A percentile compares a stretch with the other conserved stretches of the same genome.
Conservation (phyloP, 2,329 filamentous ascomycete genomes). For the Alternaria brassicae region DNA sequence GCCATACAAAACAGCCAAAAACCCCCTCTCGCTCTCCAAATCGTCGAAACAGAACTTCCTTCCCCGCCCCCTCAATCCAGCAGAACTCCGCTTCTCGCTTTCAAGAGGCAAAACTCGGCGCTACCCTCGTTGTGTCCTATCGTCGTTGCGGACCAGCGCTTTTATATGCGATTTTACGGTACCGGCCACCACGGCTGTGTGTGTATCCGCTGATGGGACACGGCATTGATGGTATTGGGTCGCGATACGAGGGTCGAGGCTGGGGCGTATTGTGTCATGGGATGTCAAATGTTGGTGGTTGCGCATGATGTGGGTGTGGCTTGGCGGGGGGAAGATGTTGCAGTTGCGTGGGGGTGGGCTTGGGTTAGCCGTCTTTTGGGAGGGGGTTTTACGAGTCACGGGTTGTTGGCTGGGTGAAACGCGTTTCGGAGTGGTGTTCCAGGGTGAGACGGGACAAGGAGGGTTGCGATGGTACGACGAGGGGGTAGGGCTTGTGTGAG, state of each 20-base stretch:
- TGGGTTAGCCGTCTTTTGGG: not conserved
- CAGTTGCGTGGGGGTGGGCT: not conserved
- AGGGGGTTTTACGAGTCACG: not conserved
- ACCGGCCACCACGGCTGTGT: not conserved
- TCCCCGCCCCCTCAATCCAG: too few relatives aligned
- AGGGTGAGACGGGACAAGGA: conserved; percentile 1
- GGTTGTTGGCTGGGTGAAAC: conserved; percentile 3
- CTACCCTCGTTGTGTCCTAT: conserved; percentile 16
- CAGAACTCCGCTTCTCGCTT: conserved; percentile 35
- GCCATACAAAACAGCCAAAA: too few relatives aligned
- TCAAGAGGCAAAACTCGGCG: conserved; percentile 11
- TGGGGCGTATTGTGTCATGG: not conserved
- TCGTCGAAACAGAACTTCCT: conserved; percentile 28
- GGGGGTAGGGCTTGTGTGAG: too few relatives aligned
- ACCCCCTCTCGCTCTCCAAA: too few relatives aligned
- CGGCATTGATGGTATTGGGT: too few relatives aligned
- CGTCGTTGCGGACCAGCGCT: not conserved
- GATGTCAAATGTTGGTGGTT: not conserved
- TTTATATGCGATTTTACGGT: conserved; percentile 6
- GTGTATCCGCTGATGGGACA: too few relatives aligned
- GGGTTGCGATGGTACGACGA: not conserved
- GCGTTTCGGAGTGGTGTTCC: conserved; percentile 5
- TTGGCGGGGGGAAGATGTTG: conserved; percentile 12
- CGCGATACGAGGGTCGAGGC: too few relatives aligned
- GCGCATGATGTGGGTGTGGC: not conserved